Evolutionary conservation across 2,329 filamentous ascomycete species (phyloP), one percentile per base, ranked within the genome.

Genomic region (Eurotiales sp.): DNA sequence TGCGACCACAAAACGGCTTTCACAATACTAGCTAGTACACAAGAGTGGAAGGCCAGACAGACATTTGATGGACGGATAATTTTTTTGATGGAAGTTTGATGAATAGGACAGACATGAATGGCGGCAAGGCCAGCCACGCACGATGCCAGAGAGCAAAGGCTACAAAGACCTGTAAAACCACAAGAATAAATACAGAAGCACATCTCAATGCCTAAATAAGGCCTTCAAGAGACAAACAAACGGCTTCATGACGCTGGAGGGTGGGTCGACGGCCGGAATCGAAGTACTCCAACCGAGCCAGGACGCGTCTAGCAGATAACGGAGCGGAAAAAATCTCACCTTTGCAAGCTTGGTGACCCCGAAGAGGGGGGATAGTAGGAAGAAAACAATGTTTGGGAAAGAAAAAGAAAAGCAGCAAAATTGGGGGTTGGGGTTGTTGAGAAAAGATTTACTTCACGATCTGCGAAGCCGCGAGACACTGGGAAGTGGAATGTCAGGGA

Each of bases 341-440:
- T 73, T 80, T 78, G 79, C 83, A 82, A 72, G 66, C 72, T 71
- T 69, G 72, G 71, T 73, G 71, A 73, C 72, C 75, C 75, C 73
- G 67, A 66, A 61, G 58, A 50, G 60, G 65, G 63, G 64, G 59
- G 53, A 53, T 19, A 7, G 45, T 39, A 23, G 14, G 37, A 17
- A 23, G 19, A n/a, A 44, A 22, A 21, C 51, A 53, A 55, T 45
- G 51, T 52, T 49, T 53, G 61, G 8, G 25, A 59, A 63, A 61
- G 53, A 29, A 50, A 48, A 53, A 52, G 54, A 46, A 53, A 52
- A 50, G 51, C 47, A 56, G 55, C 56, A 55, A 56, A 57, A 58
- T 56, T 50, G 53, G 50, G 27, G 50, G 49, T 42, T 40, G 53
- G 64, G 59, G 63, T n/a, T n/a, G 62, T 61, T 62, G 65, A 61